Conservation (phyloP, 352 stramenopile species). For the Saprolegnia parasitica region DNA sequence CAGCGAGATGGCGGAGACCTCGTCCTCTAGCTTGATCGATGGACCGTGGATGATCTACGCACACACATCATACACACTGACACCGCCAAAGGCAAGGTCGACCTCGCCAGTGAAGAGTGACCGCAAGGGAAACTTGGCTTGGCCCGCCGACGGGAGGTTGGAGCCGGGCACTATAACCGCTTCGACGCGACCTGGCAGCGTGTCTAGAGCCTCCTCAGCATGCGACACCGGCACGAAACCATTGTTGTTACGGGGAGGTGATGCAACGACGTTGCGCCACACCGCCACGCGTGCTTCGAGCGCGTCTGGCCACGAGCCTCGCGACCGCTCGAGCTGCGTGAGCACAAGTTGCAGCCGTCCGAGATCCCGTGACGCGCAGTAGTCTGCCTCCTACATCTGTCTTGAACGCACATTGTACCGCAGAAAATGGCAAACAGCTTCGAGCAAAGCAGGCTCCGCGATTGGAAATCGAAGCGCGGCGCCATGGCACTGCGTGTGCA, state of each 20-base stretch:
- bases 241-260: background rate
- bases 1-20: slow-evolving; percentile 24
- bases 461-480: slow-evolving; percentile 12
- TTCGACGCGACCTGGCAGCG: background rate
- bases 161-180: slow-evolving; percentile 15
- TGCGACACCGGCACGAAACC: background rate
- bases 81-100: background rate
- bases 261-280: background rate
- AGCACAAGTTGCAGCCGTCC: background rate
- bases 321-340: slow-evolving; percentile 1
- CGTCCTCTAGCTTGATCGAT: slow-evolving; percentile 23
- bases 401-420: background rate
- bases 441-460: background rate
- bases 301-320: background rate
- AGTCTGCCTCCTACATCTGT: slow-evolving; percentile 16
- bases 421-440: background rate
- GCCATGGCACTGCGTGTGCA: slow-evolving; percentile 25
- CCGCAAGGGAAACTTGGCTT: background rate
- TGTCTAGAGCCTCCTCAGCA: background rate
- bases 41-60: slow-evolving; percentile 24
- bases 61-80: background rate
- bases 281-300: background rate
- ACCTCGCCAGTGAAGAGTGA: slow-evolving; percentile 26
- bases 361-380: background rate
- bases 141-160: slow-evolving; percentile 20